phyloP scores from a whole-genome alignment of 169 alveolate species.

The Plasmodium yoelii region DNA sequence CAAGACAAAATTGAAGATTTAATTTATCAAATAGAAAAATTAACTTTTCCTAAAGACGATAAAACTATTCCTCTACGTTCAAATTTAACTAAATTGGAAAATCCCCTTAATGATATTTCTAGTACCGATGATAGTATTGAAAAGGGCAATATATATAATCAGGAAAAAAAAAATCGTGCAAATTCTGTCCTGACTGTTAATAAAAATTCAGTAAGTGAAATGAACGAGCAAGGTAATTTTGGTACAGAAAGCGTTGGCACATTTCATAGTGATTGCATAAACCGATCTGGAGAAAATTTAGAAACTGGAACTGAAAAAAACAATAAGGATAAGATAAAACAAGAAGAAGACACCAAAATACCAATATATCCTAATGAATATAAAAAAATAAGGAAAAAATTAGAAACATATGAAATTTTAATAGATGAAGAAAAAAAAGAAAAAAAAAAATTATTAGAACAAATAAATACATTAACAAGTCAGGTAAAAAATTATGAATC shows the following conservation, averaged over 20 bases:
- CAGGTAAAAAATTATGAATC: conserved; percentile 67
- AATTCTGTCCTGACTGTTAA: background rate
- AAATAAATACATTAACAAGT: conserved; percentile 21
- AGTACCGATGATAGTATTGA: background rate
- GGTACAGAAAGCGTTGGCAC: background rate
- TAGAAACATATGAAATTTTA: conserved; percentile 43
- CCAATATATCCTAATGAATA: conserved; percentile 72
- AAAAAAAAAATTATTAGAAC: conserved; percentile 23
- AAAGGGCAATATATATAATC: background rate
- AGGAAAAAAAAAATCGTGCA: background rate
- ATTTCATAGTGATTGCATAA: background rate
- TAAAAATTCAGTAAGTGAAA: background rate
- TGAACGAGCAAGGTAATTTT: background rate
- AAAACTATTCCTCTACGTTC: background rate
- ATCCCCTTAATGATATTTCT: background rate
- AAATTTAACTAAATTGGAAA: too few relatives aligned
- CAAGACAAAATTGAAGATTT: conserved; percentile 40
- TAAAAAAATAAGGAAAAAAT: conserved; percentile 52
- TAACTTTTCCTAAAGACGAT: conserved; percentile 46
- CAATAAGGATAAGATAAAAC: background rate
- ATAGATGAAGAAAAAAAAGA: conserved; percentile 43
- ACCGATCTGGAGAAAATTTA: background rate
- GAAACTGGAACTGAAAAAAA: background rate
- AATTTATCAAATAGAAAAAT: conserved; percentile 27
- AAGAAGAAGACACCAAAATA: background rate